phyloP scores from a whole-genome alignment of 2,329 filamentous ascomycete genomes.

The Seiridium cupressi region DNA sequence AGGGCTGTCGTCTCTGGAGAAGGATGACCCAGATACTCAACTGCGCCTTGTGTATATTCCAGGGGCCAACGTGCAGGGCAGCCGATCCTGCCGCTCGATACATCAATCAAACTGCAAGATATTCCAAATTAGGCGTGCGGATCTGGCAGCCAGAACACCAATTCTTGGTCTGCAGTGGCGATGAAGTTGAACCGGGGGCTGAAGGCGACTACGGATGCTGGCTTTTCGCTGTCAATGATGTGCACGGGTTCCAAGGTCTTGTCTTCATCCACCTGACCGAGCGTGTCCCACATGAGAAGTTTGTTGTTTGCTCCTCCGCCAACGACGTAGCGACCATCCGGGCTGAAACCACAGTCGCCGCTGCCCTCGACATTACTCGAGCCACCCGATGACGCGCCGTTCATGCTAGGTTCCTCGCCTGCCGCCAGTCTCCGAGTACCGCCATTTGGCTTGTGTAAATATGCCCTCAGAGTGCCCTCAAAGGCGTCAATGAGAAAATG shows the following conservation, averaged over 20 bases:
- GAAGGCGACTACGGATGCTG: conserved; percentile 75
- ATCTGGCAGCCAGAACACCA: conserved; percentile 77
- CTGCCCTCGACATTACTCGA: conserved; percentile 52
- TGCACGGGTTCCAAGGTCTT: conserved; percentile 62
- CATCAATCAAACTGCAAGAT: no score
- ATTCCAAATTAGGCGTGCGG: conserved; percentile 43
- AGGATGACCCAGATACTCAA: no score
- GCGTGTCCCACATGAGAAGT: conserved; percentile 82
- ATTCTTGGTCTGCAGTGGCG: conserved; percentile 82
- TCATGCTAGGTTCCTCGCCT: conserved; percentile 44
- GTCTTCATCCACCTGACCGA: conserved; percentile 52
- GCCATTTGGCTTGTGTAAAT: conserved; percentile 59
- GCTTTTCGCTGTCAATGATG: conserved; percentile 65
- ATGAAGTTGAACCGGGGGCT: conserved; percentile 93
- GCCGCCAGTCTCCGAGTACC: conserved; percentile 49
- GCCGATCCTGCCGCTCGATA: no score
- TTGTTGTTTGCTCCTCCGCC: conserved; percentile 70
- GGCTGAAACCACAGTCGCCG: conserved; percentile 84
- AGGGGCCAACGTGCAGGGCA: no score
- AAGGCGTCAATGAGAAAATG: conserved; percentile 96
- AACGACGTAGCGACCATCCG: conserved; percentile 85
- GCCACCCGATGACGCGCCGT: conserved; percentile 41
- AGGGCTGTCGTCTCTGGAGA: no score
- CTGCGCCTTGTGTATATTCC: no score
- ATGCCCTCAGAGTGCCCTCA: conserved; percentile 74